Evolutionary conservation across 2,329 filamentous ascomycete species (phyloP).

Genomic region (Fusarium sp.): DNA sequence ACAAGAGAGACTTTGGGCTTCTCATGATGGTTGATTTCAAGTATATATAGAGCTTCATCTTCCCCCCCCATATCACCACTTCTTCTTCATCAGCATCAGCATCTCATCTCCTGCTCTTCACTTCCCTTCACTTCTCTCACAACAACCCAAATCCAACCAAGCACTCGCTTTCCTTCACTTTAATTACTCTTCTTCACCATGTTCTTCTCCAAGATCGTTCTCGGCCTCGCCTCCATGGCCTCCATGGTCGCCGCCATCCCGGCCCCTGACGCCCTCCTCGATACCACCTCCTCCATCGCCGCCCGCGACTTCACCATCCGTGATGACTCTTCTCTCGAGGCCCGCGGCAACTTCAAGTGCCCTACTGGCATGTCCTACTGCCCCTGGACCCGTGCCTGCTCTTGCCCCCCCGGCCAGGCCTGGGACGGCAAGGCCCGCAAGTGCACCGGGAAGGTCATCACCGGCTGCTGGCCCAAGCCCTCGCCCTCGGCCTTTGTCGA

Average conservation of each 20-base stretch:
- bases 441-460: conserved; percentile 45
- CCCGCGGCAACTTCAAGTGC: conserved; percentile 47
- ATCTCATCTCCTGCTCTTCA: conserved; percentile 23
- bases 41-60: conserved; percentile 30
- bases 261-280: conserved; percentile 44
- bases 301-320: conserved; percentile 32
- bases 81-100: conserved; percentile 20
- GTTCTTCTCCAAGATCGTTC: conserved; percentile 46
- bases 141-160: background rate
- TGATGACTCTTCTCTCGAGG: conserved; percentile 29
- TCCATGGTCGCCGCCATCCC: conserved; percentile 42
- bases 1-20: background rate
- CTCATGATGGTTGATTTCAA: background rate
- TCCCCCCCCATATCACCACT: conserved; percentile 16
- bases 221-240: conserved; percentile 43
- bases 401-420: conserved; percentile 56
- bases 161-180: conserved; percentile 4
- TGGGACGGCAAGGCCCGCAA: conserved; percentile 47
- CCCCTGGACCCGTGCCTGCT: conserved; percentile 55
- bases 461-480: conserved; percentile 51
- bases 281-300: conserved; percentile 41
- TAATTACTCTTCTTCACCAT: conserved; percentile 35
- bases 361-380: conserved; percentile 52
- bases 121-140: conserved; percentile 14
- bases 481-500: conserved; percentile 36